Base-by-base conservation (phyloP, 129 eudicot species). In the Cynara cardunculus region DNA sequence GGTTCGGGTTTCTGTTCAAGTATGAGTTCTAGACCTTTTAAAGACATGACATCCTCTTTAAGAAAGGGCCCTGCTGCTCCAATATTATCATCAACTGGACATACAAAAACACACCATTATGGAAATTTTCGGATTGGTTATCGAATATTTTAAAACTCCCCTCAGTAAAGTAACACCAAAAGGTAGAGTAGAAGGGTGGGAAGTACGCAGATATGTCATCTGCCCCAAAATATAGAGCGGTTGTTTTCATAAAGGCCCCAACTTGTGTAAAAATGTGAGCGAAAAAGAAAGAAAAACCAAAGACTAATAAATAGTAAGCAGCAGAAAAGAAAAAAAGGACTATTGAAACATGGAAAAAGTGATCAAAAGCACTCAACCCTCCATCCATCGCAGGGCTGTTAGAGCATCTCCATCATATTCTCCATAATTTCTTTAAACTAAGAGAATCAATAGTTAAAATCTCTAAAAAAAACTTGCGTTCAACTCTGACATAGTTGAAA, bases 11-110 rank as follows among this genome's bases (percentile, higher is more conserved):
- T 71, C 37, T 86, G 84, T 69, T 73, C 78, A 2, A 53, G 78
- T 11, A 78, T 18, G 44, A 73, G 14, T 62, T 93, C 92, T 66
- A 90, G 44, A 61, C 89, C 97, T 85, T 87, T 87, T 87, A 93
- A 84, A 59, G 91, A 66, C 88, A 90, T 82, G 61, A 93, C 89
- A 24, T 90, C 96, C 79, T 90, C 96, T 7, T 77, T 77, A 78
- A 93, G 96, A 84, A 82, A 93, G 3, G 94, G 80, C 25, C 89
- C 89, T 35, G 83, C 46, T 71, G 81, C 76, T 59, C 75, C 28
- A 26, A 78, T 69, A 53, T 28, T 72, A 76, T 88, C 81, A 34
- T 84, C 87, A 61, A 83, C 95, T 92, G 81, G 12, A 77, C 25
- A 69, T 19, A 2, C 2, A 16, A 82, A 4, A 82, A 12, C 34